These are phyloP conservation scores for Cystobasidiopsis lactophilus DNA, from an alignment of 768 basidiomycete species.

Conservation along the genomic window DNA sequence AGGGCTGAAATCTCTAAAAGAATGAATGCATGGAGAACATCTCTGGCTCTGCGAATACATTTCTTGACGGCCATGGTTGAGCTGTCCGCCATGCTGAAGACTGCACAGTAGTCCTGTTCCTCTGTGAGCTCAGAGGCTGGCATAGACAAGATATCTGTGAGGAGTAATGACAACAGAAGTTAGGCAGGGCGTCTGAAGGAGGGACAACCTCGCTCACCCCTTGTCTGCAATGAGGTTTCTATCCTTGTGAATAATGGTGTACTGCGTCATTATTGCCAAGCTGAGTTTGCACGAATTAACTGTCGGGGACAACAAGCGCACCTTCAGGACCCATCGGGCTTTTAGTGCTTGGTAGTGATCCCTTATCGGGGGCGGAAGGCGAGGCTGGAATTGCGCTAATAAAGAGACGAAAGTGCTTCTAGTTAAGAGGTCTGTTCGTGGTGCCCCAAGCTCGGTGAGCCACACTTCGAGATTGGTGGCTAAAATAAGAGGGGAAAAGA, in stretches of 20 bases:
- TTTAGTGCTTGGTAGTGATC: not conserved
- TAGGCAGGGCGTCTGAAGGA: too few species aligned
- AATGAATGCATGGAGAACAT: too few species aligned
- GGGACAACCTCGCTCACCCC: constrained; percentile 1
- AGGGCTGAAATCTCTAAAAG: too few species aligned
- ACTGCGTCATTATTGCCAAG: not conserved
- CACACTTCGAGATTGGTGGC: not conserved
- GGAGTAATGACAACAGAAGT: not conserved
- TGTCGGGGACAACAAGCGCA: not conserved
- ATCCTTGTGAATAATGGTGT: constrained; percentile 9
- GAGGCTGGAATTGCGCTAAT: not conserved
- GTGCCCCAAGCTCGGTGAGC: not conserved
- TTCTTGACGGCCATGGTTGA: too few species aligned
- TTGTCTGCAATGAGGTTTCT: constrained; percentile 8
- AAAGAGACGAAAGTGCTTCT: constrained; percentile 2
- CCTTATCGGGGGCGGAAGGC: constrained; percentile 1
- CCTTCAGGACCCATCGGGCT: constrained; percentile 10
- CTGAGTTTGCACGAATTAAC: not conserved
- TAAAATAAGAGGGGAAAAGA: not conserved
- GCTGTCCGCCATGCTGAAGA: too few species aligned
- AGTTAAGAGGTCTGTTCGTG: constrained; percentile 8
- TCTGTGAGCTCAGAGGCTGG: too few species aligned
- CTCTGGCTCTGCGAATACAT: too few species aligned
- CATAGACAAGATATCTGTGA: not conserved
- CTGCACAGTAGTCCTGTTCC: too few species aligned